Evolutionary conservation across 2,329 filamentous ascomycete genomes (phyloP).

Genomic region (Pezicula rhizophila): DNA sequence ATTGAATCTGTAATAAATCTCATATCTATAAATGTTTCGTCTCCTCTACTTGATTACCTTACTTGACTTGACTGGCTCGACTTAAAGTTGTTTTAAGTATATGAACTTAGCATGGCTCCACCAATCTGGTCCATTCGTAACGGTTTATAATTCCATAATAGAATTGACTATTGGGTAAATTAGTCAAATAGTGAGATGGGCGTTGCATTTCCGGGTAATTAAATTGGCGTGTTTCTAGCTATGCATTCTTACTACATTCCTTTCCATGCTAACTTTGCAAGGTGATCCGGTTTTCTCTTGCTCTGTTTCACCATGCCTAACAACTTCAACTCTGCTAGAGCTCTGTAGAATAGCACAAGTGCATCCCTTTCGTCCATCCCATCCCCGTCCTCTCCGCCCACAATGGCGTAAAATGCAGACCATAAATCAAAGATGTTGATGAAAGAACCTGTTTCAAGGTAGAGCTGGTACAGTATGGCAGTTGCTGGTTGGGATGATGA

Average conservation of each 20-base stretch:
- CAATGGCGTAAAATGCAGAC: slow-evolving; percentile 65
- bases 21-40: no score
- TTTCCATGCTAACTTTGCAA: slow-evolving; percentile 77
- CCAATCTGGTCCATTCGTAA: no score
- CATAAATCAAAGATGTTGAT: slow-evolving; percentile 78
- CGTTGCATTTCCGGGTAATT: background rate
- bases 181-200: background rate
- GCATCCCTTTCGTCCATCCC: slow-evolving; percentile 47
- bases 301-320: slow-evolving; percentile 85
- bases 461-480: slow-evolving; percentile 71
- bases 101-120: no score
- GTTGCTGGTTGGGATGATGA: slow-evolving; percentile 61
- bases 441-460: slow-evolving; percentile 68
- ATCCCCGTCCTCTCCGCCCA: slow-evolving; percentile 30
- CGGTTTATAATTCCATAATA: no score
- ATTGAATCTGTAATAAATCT: no score
- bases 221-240: background rate
- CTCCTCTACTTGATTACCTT: no score
- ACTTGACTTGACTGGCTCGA: background rate
- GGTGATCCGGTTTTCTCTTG: slow-evolving; percentile 86
- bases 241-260: slow-evolving; percentile 37
- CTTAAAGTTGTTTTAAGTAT: background rate
- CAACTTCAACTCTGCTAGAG: slow-evolving; percentile 75
- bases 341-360: slow-evolving; percentile 77
- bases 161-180: no score